Evolutionary conservation across 495 filamentous ascomycete species (phyloP).

Genomic region (Aspergillus wentii): DNA sequence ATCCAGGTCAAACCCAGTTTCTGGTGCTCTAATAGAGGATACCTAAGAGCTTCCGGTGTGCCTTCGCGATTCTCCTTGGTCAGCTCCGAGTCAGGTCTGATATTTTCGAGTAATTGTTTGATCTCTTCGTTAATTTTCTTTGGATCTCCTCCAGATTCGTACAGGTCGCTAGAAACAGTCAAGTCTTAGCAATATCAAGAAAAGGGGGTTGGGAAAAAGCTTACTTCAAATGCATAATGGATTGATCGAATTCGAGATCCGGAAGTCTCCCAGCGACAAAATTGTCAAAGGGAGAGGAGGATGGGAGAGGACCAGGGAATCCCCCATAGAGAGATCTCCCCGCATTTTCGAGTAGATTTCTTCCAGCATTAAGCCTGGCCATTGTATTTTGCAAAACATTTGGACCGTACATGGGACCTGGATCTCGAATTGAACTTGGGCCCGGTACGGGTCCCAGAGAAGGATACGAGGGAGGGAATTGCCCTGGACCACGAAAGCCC

Average conservation of each 20-base stretch:
- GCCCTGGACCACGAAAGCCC: neutral
- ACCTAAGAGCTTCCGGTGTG: slow-evolving; percentile 70
- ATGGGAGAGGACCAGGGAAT: slow-evolving; percentile 1
- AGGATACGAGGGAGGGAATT: neutral
- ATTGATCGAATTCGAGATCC: slow-evolving; percentile 6
- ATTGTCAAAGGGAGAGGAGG: neutral
- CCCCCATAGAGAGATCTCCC: slow-evolving; percentile 4
- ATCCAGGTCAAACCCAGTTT: slow-evolving; percentile 81
- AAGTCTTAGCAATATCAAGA: slow-evolving; percentile 4
- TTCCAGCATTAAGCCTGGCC: slow-evolving; percentile 10
- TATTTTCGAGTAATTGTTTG: slow-evolving; percentile 62
- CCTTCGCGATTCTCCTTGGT: slow-evolving; percentile 59
- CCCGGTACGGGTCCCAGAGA: slow-evolving; percentile 1
- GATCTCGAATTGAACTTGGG: slow-evolving; percentile 2
- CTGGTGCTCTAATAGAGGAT: slow-evolving; percentile 74
- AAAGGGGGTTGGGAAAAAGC: too few relatives aligned
- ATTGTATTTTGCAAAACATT: slow-evolving; percentile 14
- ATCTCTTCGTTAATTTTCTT: slow-evolving; percentile 60
- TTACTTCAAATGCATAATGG: too few relatives aligned
- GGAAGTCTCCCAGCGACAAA: slow-evolving; percentile 2
- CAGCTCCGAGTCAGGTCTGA: slow-evolving; percentile 68
- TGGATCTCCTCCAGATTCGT: slow-evolving; percentile 41
- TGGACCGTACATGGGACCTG: slow-evolving; percentile 6
- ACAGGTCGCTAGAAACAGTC: slow-evolving; percentile 13
- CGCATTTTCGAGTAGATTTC: slow-evolving; percentile 5